Conservation (phyloP, 208 protist species). For the Wallacemonas sp. region DNA sequence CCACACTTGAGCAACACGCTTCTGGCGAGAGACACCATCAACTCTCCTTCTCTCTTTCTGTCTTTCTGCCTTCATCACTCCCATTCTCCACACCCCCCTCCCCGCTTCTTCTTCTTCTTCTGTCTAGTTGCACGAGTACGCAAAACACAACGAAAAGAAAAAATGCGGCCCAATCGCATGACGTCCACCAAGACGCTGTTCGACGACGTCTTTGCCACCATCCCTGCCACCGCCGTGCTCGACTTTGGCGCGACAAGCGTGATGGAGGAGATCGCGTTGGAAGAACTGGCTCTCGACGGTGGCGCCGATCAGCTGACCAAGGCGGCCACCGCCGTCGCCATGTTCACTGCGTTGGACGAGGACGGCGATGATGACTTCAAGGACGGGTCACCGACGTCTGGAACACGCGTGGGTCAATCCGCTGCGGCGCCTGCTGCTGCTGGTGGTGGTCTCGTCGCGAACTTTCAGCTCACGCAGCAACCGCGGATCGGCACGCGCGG, state of each 20-base stretch:
- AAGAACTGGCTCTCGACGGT: conserved; percentile 20
- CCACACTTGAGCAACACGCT: too few species aligned
- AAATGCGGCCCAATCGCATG: conserved; percentile 35
- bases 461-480: not conserved
- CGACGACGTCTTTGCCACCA: conserved; percentile 65
- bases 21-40: too few species aligned
- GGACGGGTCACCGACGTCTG: conserved; percentile 15
- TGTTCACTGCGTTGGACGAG: conserved; percentile 21
- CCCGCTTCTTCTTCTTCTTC: not conserved
- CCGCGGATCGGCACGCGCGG: too few species aligned
- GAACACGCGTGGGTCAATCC: too few species aligned
- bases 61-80: not conserved
- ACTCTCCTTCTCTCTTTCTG: not conserved
- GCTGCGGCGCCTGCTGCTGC: too few species aligned
- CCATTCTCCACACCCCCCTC: not conserved
- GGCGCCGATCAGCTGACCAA: not conserved
- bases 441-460: not conserved
- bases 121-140: conserved; percentile 2
- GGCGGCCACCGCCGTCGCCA: not conserved
- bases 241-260: conserved; percentile 54
- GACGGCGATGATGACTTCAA: conserved; percentile 11
- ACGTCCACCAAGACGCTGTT: conserved; percentile 68
- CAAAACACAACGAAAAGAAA: not conserved
- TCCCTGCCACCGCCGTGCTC: conserved; percentile 59
- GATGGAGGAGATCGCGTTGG: conserved; percentile 52